Percentiles rank a stretch among this genome's conserved stretches.
These are phyloP conservation scores for Maudiozyma bulderi DNA, from an alignment of 805 yeast species.

Conservation along the genomic window DNA sequence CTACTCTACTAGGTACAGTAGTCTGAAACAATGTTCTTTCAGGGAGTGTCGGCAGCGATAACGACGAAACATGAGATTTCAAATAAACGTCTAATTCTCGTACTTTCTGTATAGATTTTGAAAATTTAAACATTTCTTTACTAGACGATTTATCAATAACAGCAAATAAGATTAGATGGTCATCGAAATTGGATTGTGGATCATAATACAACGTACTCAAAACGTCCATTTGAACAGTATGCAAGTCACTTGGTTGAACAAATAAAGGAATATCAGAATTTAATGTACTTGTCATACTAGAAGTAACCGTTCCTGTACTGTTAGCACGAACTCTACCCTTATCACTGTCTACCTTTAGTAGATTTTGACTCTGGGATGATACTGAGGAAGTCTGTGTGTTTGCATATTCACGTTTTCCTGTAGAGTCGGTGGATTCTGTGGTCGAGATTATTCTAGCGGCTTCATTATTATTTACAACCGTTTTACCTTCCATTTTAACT, in stretches of 20 bases:
- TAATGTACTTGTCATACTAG: conserved; percentile 5
- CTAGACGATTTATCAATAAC: conserved; percentile 51
- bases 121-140: conserved; percentile 66
- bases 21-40: conserved; percentile 48
- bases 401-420: background rate
- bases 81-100: conserved; percentile 50
- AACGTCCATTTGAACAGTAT: conserved; percentile 39
- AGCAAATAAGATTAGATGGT: conserved; percentile 51
- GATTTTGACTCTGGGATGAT: background rate
- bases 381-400: background rate
- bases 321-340: conserved; percentile 6
- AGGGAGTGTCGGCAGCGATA: conserved; percentile 50
- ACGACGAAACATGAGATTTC: conserved; percentile 42
- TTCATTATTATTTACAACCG: background rate
- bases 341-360: background rate
- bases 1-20: conserved; percentile 53
- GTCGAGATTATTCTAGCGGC: background rate
- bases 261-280: conserved; percentile 38
- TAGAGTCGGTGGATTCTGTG: background rate
- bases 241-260: conserved; percentile 50
- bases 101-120: conserved; percentile 55
- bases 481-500: too few relatives aligned
- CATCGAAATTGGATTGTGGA: conserved; percentile 39
- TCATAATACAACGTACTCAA: conserved; percentile 38
- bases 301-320: conserved; percentile 8